phyloP scores from a whole-genome alignment of 768 basidiomycete genomes.

The Russula virescens region DNA sequence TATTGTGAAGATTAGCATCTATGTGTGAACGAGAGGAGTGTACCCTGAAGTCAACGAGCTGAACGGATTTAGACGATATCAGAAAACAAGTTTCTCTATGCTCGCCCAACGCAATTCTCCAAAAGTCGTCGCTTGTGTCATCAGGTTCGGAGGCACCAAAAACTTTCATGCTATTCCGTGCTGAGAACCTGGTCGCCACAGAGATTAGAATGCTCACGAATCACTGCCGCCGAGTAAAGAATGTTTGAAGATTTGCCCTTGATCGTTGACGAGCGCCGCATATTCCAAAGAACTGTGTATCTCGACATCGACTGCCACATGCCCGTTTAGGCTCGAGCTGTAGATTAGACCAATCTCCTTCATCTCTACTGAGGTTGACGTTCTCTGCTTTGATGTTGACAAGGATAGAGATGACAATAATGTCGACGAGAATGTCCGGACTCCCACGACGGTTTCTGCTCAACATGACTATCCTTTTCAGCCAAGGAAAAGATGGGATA shows the following conservation, averaged over 20 bases:
- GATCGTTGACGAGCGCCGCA: constrained; percentile 6
- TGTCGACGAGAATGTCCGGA: constrained; percentile 45
- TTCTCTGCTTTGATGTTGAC: neutral
- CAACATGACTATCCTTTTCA: neutral
- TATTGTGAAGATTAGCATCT: neutral
- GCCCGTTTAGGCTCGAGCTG: constrained; percentile 37
- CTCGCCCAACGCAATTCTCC: constrained; percentile 43
- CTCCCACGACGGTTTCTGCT: constrained; percentile 32
- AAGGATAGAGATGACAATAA: constrained; percentile 1
- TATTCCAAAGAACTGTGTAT: constrained; percentile 26
- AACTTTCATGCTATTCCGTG: neutral
- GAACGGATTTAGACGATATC: constrained; percentile 40
- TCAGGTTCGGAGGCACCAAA: constrained; percentile 4
- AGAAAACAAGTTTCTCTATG: constrained; percentile 39
- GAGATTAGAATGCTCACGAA: neutral
- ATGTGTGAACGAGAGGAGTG: constrained; percentile 17
- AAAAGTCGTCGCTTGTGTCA: constrained; percentile 37
- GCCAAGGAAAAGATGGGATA: constrained; percentile 10
- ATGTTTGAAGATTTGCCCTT: constrained; percentile 13
- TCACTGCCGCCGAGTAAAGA: neutral
- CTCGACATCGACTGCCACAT: constrained; percentile 44
- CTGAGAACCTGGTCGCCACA: neutral
- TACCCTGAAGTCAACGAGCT: constrained; percentile 55
- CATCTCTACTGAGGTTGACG: neutral
- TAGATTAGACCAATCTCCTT: constrained; percentile 20